Conservation (phyloP, 352 stramenopile species). For the Aphanomyces astaci region DNA sequence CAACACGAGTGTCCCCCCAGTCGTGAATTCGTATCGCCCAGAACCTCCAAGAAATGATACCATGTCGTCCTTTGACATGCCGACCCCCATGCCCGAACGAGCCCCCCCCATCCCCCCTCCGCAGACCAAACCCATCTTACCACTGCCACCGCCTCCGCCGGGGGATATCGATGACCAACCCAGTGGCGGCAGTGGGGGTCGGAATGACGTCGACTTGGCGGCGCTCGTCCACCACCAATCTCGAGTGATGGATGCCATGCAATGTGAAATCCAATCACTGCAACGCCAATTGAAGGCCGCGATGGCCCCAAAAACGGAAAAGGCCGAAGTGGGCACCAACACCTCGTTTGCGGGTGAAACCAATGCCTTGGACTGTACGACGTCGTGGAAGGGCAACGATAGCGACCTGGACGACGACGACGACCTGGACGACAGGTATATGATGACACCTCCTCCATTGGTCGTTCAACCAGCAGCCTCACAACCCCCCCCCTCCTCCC, state of each 20-base stretch:
- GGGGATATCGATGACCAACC: no score
- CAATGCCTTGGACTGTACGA: neutral
- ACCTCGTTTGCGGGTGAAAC: neutral
- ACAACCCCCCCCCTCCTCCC: no score
- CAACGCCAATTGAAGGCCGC: neutral
- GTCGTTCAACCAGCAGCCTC: no score
- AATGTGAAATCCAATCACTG: constrained; percentile 2
- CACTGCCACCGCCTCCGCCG: no score
- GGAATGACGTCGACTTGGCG: neutral
- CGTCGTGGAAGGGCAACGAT: neutral
- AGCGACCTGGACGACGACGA: neutral
- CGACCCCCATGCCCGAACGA: neutral
- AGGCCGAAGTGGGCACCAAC: neutral
- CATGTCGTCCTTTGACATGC: neutral
- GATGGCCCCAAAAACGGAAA: neutral
- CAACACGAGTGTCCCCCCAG: no score
- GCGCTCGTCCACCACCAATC: neutral
- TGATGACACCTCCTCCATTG: no score
- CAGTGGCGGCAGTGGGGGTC: no score
- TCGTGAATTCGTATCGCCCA: neutral
- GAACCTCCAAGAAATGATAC: neutral
- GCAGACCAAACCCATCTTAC: neutral
- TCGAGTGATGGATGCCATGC: neutral
- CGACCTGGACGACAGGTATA: no score
- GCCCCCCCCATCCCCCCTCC: neutral